phyloP scores from a whole-genome alignment of 805 yeast genomes.

The Naumovozyma dairenensis region DNA sequence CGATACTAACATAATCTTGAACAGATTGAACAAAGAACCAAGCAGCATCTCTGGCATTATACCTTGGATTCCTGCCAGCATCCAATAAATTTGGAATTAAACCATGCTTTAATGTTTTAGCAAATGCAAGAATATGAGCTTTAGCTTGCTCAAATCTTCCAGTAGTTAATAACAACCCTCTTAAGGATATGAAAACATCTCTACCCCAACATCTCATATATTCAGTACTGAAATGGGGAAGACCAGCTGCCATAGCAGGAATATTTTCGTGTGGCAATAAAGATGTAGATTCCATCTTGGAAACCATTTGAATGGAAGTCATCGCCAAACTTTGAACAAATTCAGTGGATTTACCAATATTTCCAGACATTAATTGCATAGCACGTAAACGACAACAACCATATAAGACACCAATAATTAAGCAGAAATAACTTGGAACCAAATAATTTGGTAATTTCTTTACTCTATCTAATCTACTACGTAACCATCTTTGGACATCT shows the following conservation, averaged over 20 bases:
- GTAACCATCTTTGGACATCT: constrained; percentile 62
- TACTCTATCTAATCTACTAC: constrained; percentile 50
- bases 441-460: constrained; percentile 65
- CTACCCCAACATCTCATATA: constrained; percentile 99
- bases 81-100: constrained; percentile 87
- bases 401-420: constrained; percentile 73
- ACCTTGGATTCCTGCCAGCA: constrained; percentile 88
- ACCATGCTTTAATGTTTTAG: constrained; percentile 87
- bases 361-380: constrained; percentile 42
- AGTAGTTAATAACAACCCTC: constrained; percentile 73
- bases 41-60: constrained; percentile 92
- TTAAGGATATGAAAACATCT: constrained; percentile 79
- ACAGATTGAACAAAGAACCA: constrained; percentile 90
- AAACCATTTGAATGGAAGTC: constrained; percentile 82
- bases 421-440: constrained; percentile 78
- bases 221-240: constrained; percentile 84
- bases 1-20: constrained; percentile 66
- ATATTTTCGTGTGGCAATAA: constrained; percentile 51
- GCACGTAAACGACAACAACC: constrained; percentile 70
- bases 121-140: constrained; percentile 75
- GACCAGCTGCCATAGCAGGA: constrained; percentile 88
- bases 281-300: constrained; percentile 62
- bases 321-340: constrained; percentile 75
- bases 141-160: constrained; percentile 74
- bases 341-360: constrained; percentile 50